Conservation (phyloP, 257 asterid species). For the Cruciata laevipes region DNA sequence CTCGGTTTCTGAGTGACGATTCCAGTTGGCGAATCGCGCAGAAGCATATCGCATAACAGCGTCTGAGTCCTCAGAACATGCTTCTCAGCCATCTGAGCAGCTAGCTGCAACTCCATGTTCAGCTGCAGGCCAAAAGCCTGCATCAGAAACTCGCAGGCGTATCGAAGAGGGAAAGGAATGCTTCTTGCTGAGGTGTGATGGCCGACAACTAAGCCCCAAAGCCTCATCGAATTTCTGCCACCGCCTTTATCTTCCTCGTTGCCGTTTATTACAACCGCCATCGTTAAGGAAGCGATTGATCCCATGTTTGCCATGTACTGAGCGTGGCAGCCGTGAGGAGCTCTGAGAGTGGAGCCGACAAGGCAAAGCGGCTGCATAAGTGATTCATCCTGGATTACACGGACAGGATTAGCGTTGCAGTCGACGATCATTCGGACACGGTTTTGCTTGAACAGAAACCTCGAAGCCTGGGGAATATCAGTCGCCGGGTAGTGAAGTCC, state of each 20-base stretch:
- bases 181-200: conserved; percentile 68
- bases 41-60: conserved; percentile 78
- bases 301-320: conserved; percentile 59
- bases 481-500: conserved; percentile 71
- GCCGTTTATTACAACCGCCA: conserved; percentile 54
- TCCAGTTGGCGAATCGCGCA: conserved; percentile 69
- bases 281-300: conserved; percentile 46
- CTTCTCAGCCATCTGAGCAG: conserved; percentile 60
- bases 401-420: conserved; percentile 38
- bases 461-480: conserved; percentile 61
- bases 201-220: conserved; percentile 93
- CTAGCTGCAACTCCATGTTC: conserved; percentile 79
- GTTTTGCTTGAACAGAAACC: conserved; percentile 58
- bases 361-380: conserved; percentile 48
- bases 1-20: conserved; percentile 75
- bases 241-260: conserved; percentile 38
- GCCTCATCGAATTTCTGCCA: conserved; percentile 60
- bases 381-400: conserved; percentile 41
- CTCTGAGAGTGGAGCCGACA: conserved; percentile 58
- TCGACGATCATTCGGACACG: conserved; percentile 51
- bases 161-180: conserved; percentile 74
- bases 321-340: conserved; percentile 49
- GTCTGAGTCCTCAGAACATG: conserved; percentile 76
- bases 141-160: conserved; percentile 85
- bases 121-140: conserved; percentile 84